These are phyloP conservation scores for Aspergillus sp. DNA, from an alignment of 2,329 filamentous ascomycete species.

Conservation along the genomic window DNA sequence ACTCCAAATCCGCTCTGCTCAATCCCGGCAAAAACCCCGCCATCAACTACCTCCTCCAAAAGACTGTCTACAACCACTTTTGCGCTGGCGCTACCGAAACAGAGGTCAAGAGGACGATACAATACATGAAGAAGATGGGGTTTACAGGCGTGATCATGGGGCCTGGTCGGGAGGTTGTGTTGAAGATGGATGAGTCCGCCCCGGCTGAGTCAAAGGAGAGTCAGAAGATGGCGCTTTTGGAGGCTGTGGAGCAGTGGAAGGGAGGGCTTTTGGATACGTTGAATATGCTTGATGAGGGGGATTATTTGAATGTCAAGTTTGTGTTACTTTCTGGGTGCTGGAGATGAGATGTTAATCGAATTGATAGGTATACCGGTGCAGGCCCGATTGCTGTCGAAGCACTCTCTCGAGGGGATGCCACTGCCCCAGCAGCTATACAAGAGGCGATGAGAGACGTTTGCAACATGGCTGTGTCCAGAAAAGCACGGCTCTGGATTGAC, in stretches of 20 bases:
- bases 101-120: conserved; percentile 35
- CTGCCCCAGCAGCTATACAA: conserved; percentile 28
- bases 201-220: conserved; percentile 1
- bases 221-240: conserved; percentile 10
- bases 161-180: conserved; percentile 42
- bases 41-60: conserved; percentile 32
- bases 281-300: conserved; percentile 37
- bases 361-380: conserved; percentile 38
- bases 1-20: conserved; percentile 33
- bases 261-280: conserved; percentile 44
- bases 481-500: conserved; percentile 42
- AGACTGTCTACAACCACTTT: conserved; percentile 45
- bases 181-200: conserved; percentile 9
- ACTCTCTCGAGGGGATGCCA: conserved; percentile 25
- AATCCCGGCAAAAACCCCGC: conserved; percentile 39
- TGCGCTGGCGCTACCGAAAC: conserved; percentile 40
- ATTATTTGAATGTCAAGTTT: conserved; percentile 43
- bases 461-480: conserved; percentile 25
- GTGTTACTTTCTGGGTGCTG: background rate
- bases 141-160: conserved; percentile 46
- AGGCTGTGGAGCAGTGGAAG: conserved; percentile 42
- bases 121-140: conserved; percentile 37
- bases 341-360: background rate
- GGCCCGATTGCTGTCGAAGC: conserved; percentile 33
- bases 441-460: conserved; percentile 36